Base-by-base conservation (phyloP, 1,139 yeast species). In the Geotrichum australiense region DNA sequence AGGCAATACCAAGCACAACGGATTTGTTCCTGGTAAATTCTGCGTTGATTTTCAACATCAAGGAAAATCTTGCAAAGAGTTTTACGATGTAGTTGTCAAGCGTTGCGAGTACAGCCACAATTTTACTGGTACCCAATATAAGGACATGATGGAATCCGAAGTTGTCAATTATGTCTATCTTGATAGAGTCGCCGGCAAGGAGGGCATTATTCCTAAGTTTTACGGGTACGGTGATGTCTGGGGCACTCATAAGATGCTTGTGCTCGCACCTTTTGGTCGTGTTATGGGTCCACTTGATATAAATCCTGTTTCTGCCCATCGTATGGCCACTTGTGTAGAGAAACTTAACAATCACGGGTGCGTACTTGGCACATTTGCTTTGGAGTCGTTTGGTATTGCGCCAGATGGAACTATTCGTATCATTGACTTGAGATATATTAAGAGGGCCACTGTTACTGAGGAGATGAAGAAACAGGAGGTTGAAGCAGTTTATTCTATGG, bases 301-400 rank as follows among this genome's bases (percentile, higher is more conserved):
- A 29, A 6, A 20, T 5, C 14, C 24, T 2, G 37, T 25, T 6
- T 11, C 36, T 6, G 26, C 31, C 10, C 14, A 11, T 3, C 21
- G 30, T 15, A 35, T 44, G 31, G 25, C 12, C 11, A n/a, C 12
- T 3, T 27, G 37, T 20, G 20, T 41, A 3, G 19, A 20, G 15
- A 29, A 27, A 19, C 35, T 44, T 4, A 38, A 37, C 27, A 5
- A 10, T 4, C 14, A 10, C 12, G 32, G 36, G 6, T 21, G 38
- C 5, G 16, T 37, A 8, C 41, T 44, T 5, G 10, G 31, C 3
- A 19, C 33, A 7, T 35, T 44, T 23, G 35, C 39, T 2, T 20
- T 44, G 16, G 43, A 43, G 6, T 35, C 42, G 14, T 51, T 51
- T 36, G 43, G 45, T 16, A 50, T 49, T 23, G 50, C 45, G 15